Evolutionary conservation across 225 moss, liverwort and hornwort species (phyloP), one percentile per base, ranked within the genome.

Genomic region (Pleurozium schreberi): DNA sequence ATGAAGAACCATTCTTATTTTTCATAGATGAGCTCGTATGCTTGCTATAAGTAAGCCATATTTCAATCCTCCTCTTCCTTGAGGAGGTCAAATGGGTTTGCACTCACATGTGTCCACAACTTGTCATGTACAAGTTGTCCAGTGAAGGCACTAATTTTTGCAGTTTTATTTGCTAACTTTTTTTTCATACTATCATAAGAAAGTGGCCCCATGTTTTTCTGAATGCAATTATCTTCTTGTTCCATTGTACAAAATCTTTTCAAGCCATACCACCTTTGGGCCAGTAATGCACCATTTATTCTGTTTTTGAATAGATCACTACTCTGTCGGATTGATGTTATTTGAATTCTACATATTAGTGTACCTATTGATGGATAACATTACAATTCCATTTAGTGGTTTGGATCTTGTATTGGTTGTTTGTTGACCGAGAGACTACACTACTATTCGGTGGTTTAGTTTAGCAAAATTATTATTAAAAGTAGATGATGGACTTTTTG

Each of bases 281-380:
- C 5, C 1, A 50, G 0, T 34, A 34, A 3, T 52, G 5, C 3
- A 34, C 21, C 14, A 52, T 22, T 76, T 53, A 2, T 77, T 53
- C 6, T 53, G 23, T 53, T 53, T 52, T 23, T 38, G 2, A 23
- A 21, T 53, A 0, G 4, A 53, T 38, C 15, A 53, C 15, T 76
- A 22, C 0, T 52, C 0, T 0, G 0, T 13, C 9, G 9, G 5
- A 14, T 36, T 20, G 20, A 33, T 75, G 3, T 21, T 7, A 52
- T 22, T 0, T 34, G 0, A 14, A 53, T 33, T 52, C 53, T 53
- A 50, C 8, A 22, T 52, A 23, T 23, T 53, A 14, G 36, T 52
- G 5, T 36, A 22, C 7, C 22, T 76, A 34, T 52, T 52, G 34
- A 76, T 75, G 21, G 8, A 52, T 50, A 75, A 34, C 3, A 50